These are phyloP conservation scores for Pseudomassariella vexata DNA, from an alignment of 2,329 filamentous ascomycete genomes.

Conservation along the genomic window DNA sequence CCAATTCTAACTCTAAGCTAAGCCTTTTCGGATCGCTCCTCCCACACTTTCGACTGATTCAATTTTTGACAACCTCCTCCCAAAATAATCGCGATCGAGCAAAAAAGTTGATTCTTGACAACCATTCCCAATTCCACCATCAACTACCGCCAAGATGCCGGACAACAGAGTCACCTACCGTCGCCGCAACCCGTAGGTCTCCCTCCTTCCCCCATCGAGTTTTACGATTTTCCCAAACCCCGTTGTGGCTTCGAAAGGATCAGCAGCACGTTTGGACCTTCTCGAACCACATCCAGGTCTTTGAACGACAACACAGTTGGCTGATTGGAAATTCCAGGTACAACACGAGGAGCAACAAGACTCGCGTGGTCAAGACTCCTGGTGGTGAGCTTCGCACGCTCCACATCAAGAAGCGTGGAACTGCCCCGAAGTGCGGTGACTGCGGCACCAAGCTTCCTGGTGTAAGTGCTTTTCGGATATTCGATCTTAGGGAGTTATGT, in stretches of 20 bases:
- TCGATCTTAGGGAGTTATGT: constrained; percentile 11
- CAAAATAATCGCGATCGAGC: too few species aligned
- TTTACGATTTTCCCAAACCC: constrained; percentile 9
- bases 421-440: constrained; percentile 98
- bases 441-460: constrained; percentile 96
- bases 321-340: constrained; percentile 53
- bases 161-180: constrained; percentile 61
- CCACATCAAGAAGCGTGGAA: constrained; percentile 99
- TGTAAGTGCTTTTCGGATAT: constrained; percentile 65
- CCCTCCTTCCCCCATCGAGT: too few species aligned
- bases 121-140: too few species aligned
- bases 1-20: too few species aligned
- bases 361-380: constrained; percentile 91
- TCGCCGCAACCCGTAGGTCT: constrained; percentile 73
- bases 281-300: neutral
- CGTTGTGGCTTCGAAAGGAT: neutral
- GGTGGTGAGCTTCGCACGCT: constrained; percentile 93
- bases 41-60: too few species aligned
- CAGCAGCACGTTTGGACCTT: neutral
- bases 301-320: neutral
- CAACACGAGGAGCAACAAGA: constrained; percentile 98
- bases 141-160: constrained; percentile 52
- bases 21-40: too few species aligned
- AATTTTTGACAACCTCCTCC: too few species aligned
- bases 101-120: too few species aligned